Percentiles rank a stretch among this genome's conserved stretches.
Conservation (phyloP, 2,329 filamentous ascomycete species). For the Aspergillus clavatus region DNA sequence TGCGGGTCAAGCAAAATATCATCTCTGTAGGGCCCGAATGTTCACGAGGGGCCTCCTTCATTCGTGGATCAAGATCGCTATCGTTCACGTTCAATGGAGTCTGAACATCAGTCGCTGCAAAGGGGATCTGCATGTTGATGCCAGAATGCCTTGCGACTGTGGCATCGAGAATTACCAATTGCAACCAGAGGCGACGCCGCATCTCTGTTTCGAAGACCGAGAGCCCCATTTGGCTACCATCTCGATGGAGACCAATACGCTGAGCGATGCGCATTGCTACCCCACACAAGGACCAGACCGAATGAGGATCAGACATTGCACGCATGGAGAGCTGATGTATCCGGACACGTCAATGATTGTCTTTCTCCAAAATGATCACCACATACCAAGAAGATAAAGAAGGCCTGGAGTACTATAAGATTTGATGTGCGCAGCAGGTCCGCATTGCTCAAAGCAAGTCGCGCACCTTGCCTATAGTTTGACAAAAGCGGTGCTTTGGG, state of each 20-base stretch:
- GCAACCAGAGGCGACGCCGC: conserved; percentile 66
- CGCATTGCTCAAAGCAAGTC: conserved; percentile 42
- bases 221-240: conserved; percentile 47
- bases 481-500: conserved; percentile 25
- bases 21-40: conserved; percentile 36
- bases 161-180: conserved; percentile 61
- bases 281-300: conserved; percentile 3
- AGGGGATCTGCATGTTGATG: conserved; percentile 29
- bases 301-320: conserved; percentile 50
- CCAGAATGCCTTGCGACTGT: conserved; percentile 63
- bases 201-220: conserved; percentile 59
- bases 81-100: conserved; percentile 22
- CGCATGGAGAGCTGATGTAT: neutral
- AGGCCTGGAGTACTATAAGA: conserved; percentile 45
- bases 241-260: conserved; percentile 61
- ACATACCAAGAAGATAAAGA: conserved; percentile 50
- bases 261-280: conserved; percentile 55
- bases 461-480: conserved; percentile 38
- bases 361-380: conserved; percentile 1
- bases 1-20: conserved; percentile 35
- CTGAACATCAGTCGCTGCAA: conserved; percentile 10
- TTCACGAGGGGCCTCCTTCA: conserved; percentile 25
- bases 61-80: conserved; percentile 27
- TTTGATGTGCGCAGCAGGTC: conserved; percentile 34
- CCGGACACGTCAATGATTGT: conserved; percentile 1